Evolutionary conservation across 1,139 yeast genomes (phyloP).

Genomic region (Pichia sp.): DNA sequence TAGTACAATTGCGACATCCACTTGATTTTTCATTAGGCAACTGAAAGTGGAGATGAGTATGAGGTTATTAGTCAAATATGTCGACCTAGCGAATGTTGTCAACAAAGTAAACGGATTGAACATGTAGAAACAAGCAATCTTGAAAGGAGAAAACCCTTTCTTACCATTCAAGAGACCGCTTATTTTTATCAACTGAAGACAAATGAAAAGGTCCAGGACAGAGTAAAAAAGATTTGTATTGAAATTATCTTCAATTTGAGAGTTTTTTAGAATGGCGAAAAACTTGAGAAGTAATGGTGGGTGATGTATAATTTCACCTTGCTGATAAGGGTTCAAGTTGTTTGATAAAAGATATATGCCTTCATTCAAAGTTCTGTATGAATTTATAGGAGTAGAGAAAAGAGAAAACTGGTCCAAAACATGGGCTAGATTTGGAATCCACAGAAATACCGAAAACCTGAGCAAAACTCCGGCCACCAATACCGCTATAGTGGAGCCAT

Average conservation of each 20-base stretch:
- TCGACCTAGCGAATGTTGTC: constrained; percentile 66
- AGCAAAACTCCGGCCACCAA: constrained; percentile 10
- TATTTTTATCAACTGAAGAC: constrained; percentile 40
- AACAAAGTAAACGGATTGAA: constrained; percentile 76
- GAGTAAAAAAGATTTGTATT: constrained; percentile 39
- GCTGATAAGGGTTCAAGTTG: constrained; percentile 65
- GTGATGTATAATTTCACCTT: constrained; percentile 77
- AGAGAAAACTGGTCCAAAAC: constrained; percentile 57
- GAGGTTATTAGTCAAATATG: constrained; percentile 57
- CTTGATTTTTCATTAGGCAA: constrained; percentile 42
- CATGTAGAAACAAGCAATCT: constrained; percentile 60
- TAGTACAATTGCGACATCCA: constrained; percentile 45
- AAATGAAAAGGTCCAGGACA: constrained; percentile 39
- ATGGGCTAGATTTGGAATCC: constrained; percentile 24
- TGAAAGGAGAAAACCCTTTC: constrained; percentile 36
- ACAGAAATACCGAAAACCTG: constrained; percentile 6
- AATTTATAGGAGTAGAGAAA: constrained; percentile 73
- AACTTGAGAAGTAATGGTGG: constrained; percentile 64
- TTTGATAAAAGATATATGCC: constrained; percentile 68
- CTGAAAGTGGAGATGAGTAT: constrained; percentile 49
- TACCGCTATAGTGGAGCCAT: constrained; percentile 1
- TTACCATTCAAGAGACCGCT: constrained; percentile 29
- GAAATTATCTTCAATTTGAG: constrained; percentile 18
- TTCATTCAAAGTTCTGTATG: constrained; percentile 66
- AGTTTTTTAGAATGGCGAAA: constrained; percentile 37